Evolutionary conservation across 1,284 basidiomycete species (phyloP), one percentile per base, ranked within the genome.

Genomic region (Ustilago hordei): DNA sequence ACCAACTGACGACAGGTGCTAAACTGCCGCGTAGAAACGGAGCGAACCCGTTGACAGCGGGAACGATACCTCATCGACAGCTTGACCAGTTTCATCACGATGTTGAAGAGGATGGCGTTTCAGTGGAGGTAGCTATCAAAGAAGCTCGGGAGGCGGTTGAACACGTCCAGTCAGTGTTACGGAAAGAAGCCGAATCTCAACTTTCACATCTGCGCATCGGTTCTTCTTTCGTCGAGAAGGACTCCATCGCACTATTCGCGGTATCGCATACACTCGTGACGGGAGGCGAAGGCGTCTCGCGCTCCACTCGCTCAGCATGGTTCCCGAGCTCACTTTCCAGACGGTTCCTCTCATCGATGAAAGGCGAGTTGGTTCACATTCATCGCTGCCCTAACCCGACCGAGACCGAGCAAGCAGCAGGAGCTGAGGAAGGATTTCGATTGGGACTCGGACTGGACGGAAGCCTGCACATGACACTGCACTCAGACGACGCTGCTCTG

Each of bases 361-460:
- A 35, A 32, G 66, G 66, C 53, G 80, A 81, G n/a, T 74, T 78
- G 19, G 61, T 61, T 19, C 80, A 81, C 60, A 15, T 81, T 17
- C 80, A 82, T 59, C 53, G 60, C 19, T 43, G 8, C 19, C 4
- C 55, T 32, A 1, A 52, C 4, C 19, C n/a, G 13, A 8, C 7
- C 23, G 17, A 35, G 9, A 34, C 43, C 28, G 43, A 36, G n/a
- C 31, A 34, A n/a, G 15, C 31, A 36, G 6, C 11, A 11, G 36
- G 17, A 31, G 19, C 35, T 13, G 38, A 15, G 6, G n/a, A 45
- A 45, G 48, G 31, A 8, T 50, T 50, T 5, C 13, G 31, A 5
- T 31, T 60, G 15, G 80, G 31, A 8, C 31, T 50, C 12, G 31
- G 15, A 5, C 31, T 60, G 15, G 80, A 82, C 48, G 77, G 77